Percentiles rank a stretch among this genome's conserved stretches.
These are phyloP conservation scores for Fusarium clavum DNA, from an alignment of 2,329 filamentous ascomycete species.

Conservation along the genomic window DNA sequence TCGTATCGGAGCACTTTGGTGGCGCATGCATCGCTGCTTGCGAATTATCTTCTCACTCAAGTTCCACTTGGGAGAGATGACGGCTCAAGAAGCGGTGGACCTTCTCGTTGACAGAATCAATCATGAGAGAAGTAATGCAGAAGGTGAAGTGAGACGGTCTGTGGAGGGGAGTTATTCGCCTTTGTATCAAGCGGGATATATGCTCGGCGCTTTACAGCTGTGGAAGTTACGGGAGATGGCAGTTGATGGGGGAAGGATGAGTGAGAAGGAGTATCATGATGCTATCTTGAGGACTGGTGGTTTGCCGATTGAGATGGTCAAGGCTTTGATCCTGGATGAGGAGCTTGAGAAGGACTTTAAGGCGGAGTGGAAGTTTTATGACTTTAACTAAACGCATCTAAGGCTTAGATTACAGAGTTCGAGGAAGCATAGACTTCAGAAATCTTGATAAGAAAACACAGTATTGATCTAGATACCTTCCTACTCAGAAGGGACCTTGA, in stretches of 20 bases:
- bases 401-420: not conserved
- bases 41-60: constrained; percentile 25
- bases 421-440: not conserved
- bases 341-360: constrained; percentile 29
- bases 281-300: constrained; percentile 25
- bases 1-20: constrained; percentile 32
- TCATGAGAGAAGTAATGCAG: constrained; percentile 31
- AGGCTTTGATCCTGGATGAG: constrained; percentile 16
- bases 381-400: constrained; percentile 20
- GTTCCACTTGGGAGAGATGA: constrained; percentile 34
- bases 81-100: constrained; percentile 30
- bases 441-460: no score
- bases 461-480: no score
- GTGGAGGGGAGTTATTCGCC: constrained; percentile 33
- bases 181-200: constrained; percentile 33
- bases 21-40: constrained; percentile 34
- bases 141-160: constrained; percentile 29
- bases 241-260: constrained; percentile 16
- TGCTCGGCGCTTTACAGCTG: constrained; percentile 27
- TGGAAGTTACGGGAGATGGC: constrained; percentile 34
- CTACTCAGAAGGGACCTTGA: no score
- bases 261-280: constrained; percentile 34
- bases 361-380: constrained; percentile 33
- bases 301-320: constrained; percentile 37
- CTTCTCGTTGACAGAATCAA: constrained; percentile 13